These are phyloP conservation scores for Puccinia hordei DNA, from an alignment of 1,284 basidiomycete species.

Conservation along the genomic window DNA sequence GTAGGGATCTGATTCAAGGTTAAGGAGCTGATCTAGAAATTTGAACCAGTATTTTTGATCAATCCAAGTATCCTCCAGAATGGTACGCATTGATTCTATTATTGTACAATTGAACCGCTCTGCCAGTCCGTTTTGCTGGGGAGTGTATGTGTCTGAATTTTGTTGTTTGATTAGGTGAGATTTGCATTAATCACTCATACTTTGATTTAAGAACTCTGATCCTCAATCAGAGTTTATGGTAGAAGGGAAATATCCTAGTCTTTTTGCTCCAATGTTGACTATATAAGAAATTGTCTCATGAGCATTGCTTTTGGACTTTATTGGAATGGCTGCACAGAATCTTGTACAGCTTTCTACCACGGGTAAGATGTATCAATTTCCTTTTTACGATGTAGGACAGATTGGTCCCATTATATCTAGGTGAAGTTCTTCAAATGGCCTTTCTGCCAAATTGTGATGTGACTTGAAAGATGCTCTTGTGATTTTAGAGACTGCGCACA, in stretches of 20 bases:
- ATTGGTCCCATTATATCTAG: neutral
- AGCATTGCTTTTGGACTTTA: neutral
- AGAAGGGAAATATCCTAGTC: neutral
- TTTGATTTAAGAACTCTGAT: neutral
- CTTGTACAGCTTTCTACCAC: neutral
- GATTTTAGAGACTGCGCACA: neutral
- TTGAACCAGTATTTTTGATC: neutral
- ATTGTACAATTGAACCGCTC: neutral
- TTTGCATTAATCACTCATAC: neutral
- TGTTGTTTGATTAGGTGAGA: neutral
- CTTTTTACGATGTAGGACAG: neutral
- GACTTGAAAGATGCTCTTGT: neutral
- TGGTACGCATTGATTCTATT: neutral
- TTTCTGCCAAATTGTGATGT: neutral
- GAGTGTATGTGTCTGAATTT: neutral
- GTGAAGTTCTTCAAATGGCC: constrained; percentile 3
- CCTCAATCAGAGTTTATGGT: neutral
- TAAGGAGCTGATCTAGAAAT: neutral
- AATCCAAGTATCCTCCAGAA: neutral
- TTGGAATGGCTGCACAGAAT: neutral
- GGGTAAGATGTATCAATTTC: neutral
- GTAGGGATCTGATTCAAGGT: neutral
- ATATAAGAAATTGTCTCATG: neutral
- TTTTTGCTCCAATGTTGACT: neutral
- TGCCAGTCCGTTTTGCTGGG: neutral